A percentile compares a stretch with the other conserved stretches of the same genome.
phyloP scores from a whole-genome alignment of 2,329 filamentous ascomycete species.

The Colletotrichum sp. region DNA sequence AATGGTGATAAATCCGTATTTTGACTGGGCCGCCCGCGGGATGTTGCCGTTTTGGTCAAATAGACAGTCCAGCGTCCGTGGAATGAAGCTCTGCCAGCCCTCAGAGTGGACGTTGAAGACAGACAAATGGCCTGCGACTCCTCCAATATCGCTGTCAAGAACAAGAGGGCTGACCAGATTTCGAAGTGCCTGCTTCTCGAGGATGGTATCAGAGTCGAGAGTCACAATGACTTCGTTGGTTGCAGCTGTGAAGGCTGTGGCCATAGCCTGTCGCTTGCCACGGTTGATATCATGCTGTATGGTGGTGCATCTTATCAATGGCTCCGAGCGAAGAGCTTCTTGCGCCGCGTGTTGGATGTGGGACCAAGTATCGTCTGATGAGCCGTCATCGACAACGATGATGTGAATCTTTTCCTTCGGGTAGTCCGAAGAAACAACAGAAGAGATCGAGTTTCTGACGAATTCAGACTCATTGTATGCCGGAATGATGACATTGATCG shows the following conservation, averaged over 20 bases:
- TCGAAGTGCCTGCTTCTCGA: not conserved
- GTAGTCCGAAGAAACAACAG: not conserved
- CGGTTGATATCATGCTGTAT: not conserved
- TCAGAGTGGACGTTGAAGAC: not conserved
- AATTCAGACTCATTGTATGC: not conserved
- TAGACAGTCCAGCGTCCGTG: not conserved
- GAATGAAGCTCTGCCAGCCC: not conserved
- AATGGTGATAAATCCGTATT: not conserved
- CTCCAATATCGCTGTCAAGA: not conserved
- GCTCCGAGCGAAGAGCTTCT: not conserved
- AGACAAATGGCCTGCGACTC: not conserved
- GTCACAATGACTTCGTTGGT: not conserved
- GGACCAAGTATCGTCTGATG: not conserved
- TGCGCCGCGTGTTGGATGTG: not conserved
- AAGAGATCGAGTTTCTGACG: not conserved
- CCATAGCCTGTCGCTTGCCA: not conserved
- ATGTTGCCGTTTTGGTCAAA: conserved; percentile 8
- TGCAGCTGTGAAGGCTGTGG: not conserved
- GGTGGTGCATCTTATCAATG: not conserved
- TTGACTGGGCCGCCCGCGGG: not conserved
- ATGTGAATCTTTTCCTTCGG: not conserved
- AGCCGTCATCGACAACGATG: not conserved
- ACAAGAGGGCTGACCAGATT: not conserved
- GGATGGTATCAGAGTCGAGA: not conserved
- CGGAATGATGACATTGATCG: not conserved